Conservation (phyloP, 2,329 filamentous ascomycete species). For the Coniochaeta sp. region DNA sequence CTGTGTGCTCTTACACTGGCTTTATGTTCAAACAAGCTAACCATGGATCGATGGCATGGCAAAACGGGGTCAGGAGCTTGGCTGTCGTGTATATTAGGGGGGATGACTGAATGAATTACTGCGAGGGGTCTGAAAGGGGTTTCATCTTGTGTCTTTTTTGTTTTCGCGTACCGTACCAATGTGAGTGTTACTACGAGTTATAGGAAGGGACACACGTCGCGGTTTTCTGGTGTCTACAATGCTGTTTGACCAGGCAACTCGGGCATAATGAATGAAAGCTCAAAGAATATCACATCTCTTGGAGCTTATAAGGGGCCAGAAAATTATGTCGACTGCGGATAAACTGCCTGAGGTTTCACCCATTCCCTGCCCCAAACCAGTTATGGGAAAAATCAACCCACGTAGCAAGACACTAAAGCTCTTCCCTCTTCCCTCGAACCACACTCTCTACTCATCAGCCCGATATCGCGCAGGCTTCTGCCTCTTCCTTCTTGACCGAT, state of each 20-base stretch:
- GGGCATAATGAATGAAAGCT: neutral
- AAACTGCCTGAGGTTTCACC: too few relatives aligned
- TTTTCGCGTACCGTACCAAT: neutral
- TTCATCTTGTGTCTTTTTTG: neutral
- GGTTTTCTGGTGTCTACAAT: neutral
- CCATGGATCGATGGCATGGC: neutral
- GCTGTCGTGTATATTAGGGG: neutral
- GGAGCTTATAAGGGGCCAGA: neutral
- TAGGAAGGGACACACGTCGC: neutral
- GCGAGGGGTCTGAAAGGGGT: neutral
- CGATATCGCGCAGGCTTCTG: conserved; percentile 14
- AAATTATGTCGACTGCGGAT: neutral
- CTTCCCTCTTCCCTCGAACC: neutral
- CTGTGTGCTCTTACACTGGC: neutral
- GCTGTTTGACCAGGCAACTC: neutral
- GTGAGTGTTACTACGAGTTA: neutral
- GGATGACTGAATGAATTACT: neutral
- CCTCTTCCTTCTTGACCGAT: conserved; percentile 11
- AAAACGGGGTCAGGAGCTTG: neutral
- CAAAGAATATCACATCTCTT: neutral
- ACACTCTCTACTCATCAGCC: conserved; percentile 4
- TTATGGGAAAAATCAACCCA: too few relatives aligned
- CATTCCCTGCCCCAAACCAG: too few relatives aligned
- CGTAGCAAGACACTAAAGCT: too few relatives aligned
- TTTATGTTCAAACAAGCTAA: neutral